Evolutionary conservation across 192 early-diverging fungal genomes (phyloP), one percentile per base, ranked within the genome.

Genomic region (Podila horticola): DNA sequence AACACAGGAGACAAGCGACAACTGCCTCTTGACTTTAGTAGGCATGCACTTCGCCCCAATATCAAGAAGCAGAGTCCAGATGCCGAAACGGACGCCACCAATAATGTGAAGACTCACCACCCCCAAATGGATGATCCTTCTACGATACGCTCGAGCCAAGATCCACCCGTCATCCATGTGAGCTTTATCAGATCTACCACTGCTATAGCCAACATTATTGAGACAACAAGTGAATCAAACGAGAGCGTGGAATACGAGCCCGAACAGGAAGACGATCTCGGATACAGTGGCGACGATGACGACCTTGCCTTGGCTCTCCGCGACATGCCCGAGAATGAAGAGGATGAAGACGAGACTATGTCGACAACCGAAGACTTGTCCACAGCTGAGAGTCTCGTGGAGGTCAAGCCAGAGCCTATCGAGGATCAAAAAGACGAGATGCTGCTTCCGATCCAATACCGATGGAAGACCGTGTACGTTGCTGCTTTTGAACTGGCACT

Each of bases 391-490:
- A 51, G 26, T 9, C 49, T 61, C n/a, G 20, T 68, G 20, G 38
- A 50, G 4, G 67, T 71, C 58, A 71, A 79, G 36, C 11, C 15
- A 1, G 69, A 67, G 26, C 58, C 57, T 2, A 59, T 57, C 6
- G 49, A 62, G 17, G 66, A 66, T 20, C 59, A 33, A 17, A 68
- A 72, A 26, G 49, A 50, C 1, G 66, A 69, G 11, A 30, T 49
- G 48, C 2, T 69, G 0, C 49, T 81, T 1, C 67, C 71, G 24
- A 20, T 34, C 15, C 38, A 41, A n/a, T 81, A 64, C 52, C 58
- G 67, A 10, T 81, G 77, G 77, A 85, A 67, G 55, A 85, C 86
- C 0, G 84, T 87, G 55, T 87, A 87, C 48, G 74, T 79, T 1
- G 84, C 84, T 26, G 82, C 75, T 17, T 81, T 84, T 31, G 71